phyloP scores from a whole-genome alignment of 2,329 filamentous ascomycete genomes.

The Verticillium albo-atrum region DNA sequence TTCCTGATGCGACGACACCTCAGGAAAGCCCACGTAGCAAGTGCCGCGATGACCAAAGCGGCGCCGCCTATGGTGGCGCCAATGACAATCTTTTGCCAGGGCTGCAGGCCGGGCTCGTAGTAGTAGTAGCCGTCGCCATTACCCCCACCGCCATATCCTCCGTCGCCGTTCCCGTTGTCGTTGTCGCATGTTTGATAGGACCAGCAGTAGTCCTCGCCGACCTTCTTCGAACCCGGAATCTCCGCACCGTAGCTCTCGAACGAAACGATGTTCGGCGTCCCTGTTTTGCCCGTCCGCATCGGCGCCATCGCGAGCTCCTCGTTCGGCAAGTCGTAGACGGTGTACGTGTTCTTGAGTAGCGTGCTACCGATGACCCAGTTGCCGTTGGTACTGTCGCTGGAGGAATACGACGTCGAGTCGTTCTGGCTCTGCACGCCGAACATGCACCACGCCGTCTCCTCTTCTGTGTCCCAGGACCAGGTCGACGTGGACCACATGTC shows the following conservation, averaged over 20 bases:
- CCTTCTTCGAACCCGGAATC: constrained; percentile 17
- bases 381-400: neutral
- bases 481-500: constrained; percentile 2
- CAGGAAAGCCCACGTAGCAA: constrained; percentile 5
- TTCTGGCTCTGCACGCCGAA: constrained; percentile 24
- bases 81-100: neutral
- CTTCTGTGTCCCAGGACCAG: neutral
- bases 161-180: neutral
- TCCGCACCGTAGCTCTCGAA: constrained; percentile 20
- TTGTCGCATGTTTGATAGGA: neutral
- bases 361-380: constrained; percentile 17
- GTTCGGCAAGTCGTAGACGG: constrained; percentile 26
- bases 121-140: no score
- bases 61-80: neutral
- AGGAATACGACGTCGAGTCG: constrained; percentile 1
- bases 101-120: no score
- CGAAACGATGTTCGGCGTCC: constrained; percentile 16
- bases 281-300: constrained; percentile 15
- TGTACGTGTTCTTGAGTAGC: constrained; percentile 24
- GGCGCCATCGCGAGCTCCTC: constrained; percentile 24
- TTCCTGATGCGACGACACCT: constrained; percentile 4
- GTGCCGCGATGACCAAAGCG: neutral
- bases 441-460: constrained; percentile 13
- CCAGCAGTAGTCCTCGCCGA: neutral
- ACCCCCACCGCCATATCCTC: no score